phyloP scores from a whole-genome alignment of 2,329 filamentous ascomycete species.

The Stemphylium lycopersici region DNA sequence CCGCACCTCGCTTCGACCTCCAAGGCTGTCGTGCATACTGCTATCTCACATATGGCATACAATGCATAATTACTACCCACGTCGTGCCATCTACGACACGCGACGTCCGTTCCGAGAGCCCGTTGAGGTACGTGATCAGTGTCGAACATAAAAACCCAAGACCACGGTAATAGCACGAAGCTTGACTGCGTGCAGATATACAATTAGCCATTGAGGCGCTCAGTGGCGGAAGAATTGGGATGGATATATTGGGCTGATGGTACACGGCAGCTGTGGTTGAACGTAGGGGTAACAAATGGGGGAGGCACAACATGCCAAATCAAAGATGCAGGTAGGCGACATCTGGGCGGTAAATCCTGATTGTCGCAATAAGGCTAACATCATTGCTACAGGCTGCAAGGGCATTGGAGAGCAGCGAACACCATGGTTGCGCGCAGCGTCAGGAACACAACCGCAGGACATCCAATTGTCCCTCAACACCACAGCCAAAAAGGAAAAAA shows the following conservation, averaged over 20 bases:
- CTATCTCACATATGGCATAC: constrained; percentile 4
- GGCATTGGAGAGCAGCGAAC: background rate
- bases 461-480: background rate
- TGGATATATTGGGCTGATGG: constrained; percentile 11
- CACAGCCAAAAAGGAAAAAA: background rate
- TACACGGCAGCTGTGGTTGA: constrained; percentile 15
- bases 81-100: constrained; percentile 7
- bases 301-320: constrained; percentile 9
- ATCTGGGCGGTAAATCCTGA: background rate
- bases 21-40: background rate
- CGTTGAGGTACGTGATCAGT: constrained; percentile 13
- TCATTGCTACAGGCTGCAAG: constrained; percentile 5
- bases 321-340: constrained; percentile 8
- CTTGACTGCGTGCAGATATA: background rate
- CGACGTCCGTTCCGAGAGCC: constrained; percentile 14
- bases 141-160: constrained; percentile 14
- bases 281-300: constrained; percentile 8
- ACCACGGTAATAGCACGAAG: constrained; percentile 11
- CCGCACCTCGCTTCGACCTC: background rate
- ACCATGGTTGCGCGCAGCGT: background rate
- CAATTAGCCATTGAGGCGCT: constrained; percentile 12
- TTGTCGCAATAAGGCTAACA: background rate
- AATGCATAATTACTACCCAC: constrained; percentile 9
- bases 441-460: background rate
- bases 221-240: constrained; percentile 14